phyloP scores from a whole-genome alignment of 1,139 yeast species.

The Sugiyamaella japonica region DNA sequence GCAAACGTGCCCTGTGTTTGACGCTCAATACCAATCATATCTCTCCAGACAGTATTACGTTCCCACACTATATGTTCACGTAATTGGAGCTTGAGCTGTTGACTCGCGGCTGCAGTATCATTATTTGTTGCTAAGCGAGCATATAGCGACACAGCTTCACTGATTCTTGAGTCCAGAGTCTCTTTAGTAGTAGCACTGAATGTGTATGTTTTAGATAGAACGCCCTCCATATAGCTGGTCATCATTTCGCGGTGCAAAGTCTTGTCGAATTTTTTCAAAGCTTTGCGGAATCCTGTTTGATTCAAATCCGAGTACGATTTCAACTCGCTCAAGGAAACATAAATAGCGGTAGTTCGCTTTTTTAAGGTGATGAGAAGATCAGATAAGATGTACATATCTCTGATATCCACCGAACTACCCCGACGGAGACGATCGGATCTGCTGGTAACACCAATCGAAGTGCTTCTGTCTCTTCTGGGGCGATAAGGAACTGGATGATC shows the following conservation, averaged over 20 bases:
- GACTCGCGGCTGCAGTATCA: conserved; percentile 54
- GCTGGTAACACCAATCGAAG: conserved; percentile 3
- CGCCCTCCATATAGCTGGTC: conserved; percentile 45
- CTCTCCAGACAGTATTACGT: conserved; percentile 96
- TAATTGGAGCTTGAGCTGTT: conserved; percentile 70
- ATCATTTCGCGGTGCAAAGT: conserved; percentile 64
- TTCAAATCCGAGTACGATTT: conserved; percentile 80
- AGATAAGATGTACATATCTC: conserved; percentile 14
- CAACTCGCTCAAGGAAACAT: conserved; percentile 77
- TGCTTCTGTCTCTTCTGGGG: conserved; percentile 2
- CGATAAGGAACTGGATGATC: conserved; percentile 9
- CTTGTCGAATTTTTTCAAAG: conserved; percentile 87
- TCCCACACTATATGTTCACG: conserved; percentile 96
- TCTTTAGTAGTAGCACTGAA: conserved; percentile 51
- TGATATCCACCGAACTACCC: conserved; percentile 13
- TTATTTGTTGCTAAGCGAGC: conserved; percentile 46
- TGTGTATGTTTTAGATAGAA: conserved; percentile 43
- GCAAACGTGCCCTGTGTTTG: conserved; percentile 47
- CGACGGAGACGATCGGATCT: conserved; percentile 10
- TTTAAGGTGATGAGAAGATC: conserved; percentile 57
- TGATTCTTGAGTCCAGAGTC: conserved; percentile 50
- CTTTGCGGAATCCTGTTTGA: conserved; percentile 84
- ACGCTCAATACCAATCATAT: conserved; percentile 86
- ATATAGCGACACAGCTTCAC: conserved; percentile 53
- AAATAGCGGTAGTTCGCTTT: conserved; percentile 63